Conservation (phyloP, 768 basidiomycete species). For the Hericium rajendrae region DNA sequence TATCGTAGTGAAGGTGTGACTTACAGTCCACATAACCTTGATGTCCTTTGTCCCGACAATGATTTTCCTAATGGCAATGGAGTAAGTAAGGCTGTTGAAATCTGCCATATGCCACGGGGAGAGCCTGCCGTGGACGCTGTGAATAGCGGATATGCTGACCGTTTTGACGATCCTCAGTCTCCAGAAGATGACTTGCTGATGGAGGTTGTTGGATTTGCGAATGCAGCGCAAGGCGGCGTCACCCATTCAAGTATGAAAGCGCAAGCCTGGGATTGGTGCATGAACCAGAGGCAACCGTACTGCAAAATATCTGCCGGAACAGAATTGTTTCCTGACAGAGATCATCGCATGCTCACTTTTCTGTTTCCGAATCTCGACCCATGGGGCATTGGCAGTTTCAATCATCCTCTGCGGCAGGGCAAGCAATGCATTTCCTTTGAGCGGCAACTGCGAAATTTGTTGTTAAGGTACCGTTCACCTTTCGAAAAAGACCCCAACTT, state of each 20-base stretch:
- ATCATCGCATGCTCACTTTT: slow-evolving; percentile 29
- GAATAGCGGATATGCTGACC: neutral
- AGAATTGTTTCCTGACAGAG: slow-evolving; percentile 1
- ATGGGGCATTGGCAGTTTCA: slow-evolving; percentile 33
- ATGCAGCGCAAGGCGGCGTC: neutral
- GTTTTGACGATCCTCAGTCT: too few relatives aligned
- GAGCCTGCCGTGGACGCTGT: neutral
- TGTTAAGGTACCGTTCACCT: slow-evolving; percentile 20
- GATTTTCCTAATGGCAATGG: neutral
- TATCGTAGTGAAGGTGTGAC: neutral
- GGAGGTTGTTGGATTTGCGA: neutral
- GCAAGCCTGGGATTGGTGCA: neutral
- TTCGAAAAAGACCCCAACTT: slow-evolving; percentile 17
- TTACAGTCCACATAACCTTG: neutral
- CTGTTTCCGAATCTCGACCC: slow-evolving; percentile 36
- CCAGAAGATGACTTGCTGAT: neutral
- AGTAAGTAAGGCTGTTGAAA: neutral
- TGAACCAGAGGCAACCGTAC: neutral
- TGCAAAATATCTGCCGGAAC: neutral
- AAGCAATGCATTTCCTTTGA: slow-evolving; percentile 19
- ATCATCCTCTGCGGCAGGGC: slow-evolving; percentile 18
- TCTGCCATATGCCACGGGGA: neutral
- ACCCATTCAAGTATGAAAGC: neutral
- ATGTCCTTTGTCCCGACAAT: neutral
- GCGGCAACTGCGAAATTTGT: slow-evolving; percentile 25